phyloP scores from a whole-genome alignment of 2,329 filamentous ascomycete genomes.

The Lasiodiplodia sp. region DNA sequence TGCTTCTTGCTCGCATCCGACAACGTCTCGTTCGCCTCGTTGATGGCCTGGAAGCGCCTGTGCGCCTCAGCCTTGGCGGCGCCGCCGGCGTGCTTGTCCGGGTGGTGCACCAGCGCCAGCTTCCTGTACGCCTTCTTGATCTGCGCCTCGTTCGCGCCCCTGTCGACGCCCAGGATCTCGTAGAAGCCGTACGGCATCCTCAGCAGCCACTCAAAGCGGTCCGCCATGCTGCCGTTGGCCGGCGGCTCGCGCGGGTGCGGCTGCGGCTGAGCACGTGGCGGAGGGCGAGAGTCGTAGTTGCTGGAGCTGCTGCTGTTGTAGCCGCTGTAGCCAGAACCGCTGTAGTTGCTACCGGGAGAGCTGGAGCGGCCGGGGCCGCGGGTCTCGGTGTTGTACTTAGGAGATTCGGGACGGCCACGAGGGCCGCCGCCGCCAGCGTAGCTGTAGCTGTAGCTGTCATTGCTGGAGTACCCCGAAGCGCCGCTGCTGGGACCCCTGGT shows the following conservation, averaged over 20 bases:
- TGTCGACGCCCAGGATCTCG: neutral
- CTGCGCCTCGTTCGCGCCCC: neutral
- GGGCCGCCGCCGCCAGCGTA: neutral
- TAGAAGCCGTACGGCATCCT: neutral
- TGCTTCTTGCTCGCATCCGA: neutral
- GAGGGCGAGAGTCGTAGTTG: neutral
- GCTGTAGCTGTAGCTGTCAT: no score
- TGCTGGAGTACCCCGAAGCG: neutral
- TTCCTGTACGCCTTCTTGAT: constrained; percentile 6
- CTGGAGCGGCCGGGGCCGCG: neutral
- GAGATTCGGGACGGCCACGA: neutral
- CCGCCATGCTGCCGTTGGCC: neutral
- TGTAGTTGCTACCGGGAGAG: neutral
- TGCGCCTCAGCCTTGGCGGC: neutral
- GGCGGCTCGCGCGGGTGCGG: neutral
- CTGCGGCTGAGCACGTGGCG: neutral
- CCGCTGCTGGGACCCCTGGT: neutral
- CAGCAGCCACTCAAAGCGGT: neutral
- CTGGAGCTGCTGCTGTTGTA: no score
- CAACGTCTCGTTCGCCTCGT: neutral
- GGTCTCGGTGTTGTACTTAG: neutral
- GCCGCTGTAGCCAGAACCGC: no score
- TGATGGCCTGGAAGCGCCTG: neutral
- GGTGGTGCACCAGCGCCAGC: constrained; percentile 7
- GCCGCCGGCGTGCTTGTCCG: neutral